phyloP scores from a whole-genome alignment of 2,329 filamentous ascomycete species.

The Dendrostoma leiphaemia region DNA sequence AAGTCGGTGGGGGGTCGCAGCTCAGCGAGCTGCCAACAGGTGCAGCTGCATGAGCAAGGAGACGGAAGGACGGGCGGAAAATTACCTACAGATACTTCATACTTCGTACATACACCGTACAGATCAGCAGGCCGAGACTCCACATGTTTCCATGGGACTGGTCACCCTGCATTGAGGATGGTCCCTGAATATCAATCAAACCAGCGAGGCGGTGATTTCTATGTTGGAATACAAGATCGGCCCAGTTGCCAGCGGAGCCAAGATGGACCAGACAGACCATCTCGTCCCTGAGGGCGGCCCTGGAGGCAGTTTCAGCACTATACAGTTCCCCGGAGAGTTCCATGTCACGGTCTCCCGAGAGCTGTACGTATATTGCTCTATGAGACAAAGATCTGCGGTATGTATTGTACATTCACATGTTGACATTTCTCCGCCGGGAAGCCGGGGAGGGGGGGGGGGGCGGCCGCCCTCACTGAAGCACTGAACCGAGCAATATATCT shows the following conservation, averaged over 20 bases:
- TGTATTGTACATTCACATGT: too few relatives aligned
- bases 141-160: background rate
- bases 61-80: background rate
- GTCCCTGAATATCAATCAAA: slow-evolving; percentile 7
- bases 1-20: background rate
- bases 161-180: background rate
- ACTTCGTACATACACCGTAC: background rate
- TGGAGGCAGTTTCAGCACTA: too few relatives aligned
- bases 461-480: too few relatives aligned
- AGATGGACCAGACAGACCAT: too few relatives aligned
- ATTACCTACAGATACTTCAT: background rate
- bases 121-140: background rate
- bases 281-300: too few relatives aligned
- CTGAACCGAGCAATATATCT: background rate
- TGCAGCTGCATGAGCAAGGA: slow-evolving; percentile 10
- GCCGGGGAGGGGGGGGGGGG: too few relatives aligned
- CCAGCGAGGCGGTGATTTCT: slow-evolving; percentile 1
- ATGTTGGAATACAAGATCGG: too few relatives aligned
- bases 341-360: too few relatives aligned
- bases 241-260: too few relatives aligned
- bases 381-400: too few relatives aligned
- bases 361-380: too few relatives aligned
- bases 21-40: background rate
- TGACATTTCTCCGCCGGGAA: background rate
- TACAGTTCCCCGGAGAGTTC: too few relatives aligned